Percentiles rank a stretch among this genome's conserved stretches.
phyloP scores from a whole-genome alignment of 768 basidiomycete species.

The Hericium coralloides region DNA sequence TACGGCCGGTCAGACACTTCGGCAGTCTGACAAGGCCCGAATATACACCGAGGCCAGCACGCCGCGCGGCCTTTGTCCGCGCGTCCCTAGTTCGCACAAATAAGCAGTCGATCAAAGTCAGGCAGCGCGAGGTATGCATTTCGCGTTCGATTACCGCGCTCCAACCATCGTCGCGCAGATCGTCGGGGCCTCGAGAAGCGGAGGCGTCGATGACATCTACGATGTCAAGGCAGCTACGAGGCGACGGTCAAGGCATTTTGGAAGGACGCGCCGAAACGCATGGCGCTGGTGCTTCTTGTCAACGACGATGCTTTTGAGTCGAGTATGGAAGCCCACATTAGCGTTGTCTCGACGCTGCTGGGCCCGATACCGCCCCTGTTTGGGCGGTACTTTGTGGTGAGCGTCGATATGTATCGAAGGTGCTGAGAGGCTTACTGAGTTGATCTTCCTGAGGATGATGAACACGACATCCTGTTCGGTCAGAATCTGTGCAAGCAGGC shows the following conservation, averaged over 20 bases:
- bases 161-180: too few relatives aligned
- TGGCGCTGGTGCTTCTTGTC: not conserved
- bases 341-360: not conserved
- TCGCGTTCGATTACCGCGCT: too few relatives aligned
- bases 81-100: too few relatives aligned
- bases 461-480: not conserved
- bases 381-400: not conserved
- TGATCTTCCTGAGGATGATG: not conserved
- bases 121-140: too few relatives aligned
- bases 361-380: not conserved
- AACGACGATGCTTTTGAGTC: not conserved
- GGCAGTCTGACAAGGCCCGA: too few relatives aligned
- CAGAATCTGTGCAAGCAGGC: not conserved
- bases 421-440: conserved; percentile 17
- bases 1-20: too few relatives aligned
- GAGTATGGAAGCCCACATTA: not conserved
- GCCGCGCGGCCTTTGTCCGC: too few relatives aligned
- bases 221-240: too few relatives aligned
- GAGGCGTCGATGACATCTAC: too few relatives aligned
- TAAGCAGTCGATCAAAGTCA: too few relatives aligned
- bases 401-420: not conserved
- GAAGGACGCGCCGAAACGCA: not conserved
- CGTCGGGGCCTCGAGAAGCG: too few relatives aligned
- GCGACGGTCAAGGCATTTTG: not conserved
- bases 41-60: too few relatives aligned